A percentile compares a stretch with the other conserved stretches of the same genome.
Conservation (phyloP, 768 basidiomycete genomes). For the Russula olivacea region DNA sequence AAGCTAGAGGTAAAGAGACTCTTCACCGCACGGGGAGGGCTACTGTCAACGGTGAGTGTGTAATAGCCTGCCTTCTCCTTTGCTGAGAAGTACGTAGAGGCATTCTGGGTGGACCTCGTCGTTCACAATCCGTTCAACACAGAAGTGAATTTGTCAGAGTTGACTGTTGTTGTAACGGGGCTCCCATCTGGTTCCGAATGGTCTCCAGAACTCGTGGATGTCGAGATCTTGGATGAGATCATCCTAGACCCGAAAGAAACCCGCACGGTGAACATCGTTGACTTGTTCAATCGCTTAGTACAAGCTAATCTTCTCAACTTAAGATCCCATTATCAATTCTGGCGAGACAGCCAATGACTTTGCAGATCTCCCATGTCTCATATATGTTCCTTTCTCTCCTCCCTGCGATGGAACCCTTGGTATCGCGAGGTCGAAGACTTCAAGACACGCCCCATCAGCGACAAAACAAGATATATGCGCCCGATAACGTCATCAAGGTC, state of each 20-base stretch:
- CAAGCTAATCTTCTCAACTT: constrained; percentile 7
- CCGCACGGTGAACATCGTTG: constrained; percentile 46
- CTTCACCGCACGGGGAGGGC: constrained; percentile 54
- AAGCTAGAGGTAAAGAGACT: constrained; percentile 45
- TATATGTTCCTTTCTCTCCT: constrained; percentile 74
- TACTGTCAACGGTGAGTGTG: constrained; percentile 51
- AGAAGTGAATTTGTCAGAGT: constrained; percentile 59
- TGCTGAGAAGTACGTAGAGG: constrained; percentile 41
- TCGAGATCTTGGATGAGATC: constrained; percentile 59
- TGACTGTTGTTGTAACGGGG: constrained; percentile 52
- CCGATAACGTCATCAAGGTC: constrained; percentile 55
- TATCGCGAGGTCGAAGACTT: constrained; percentile 66
- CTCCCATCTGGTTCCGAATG: constrained; percentile 32
- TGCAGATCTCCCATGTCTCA: constrained; percentile 51
- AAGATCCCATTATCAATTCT: constrained; percentile 63
- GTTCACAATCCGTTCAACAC: constrained; percentile 68
- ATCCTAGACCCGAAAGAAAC: constrained; percentile 56
- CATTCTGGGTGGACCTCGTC: constrained; percentile 69
- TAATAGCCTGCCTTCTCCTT: not conserved
- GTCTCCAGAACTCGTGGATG: constrained; percentile 41
- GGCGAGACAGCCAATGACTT: constrained; percentile 43
- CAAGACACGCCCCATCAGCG: constrained; percentile 69
- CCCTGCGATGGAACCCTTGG: constrained; percentile 58
- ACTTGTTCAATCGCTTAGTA: not conserved
- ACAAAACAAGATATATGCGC: constrained; percentile 62